Conservation (phyloP, 805 yeast genomes). For the Hanseniaspora singularis region DNA sequence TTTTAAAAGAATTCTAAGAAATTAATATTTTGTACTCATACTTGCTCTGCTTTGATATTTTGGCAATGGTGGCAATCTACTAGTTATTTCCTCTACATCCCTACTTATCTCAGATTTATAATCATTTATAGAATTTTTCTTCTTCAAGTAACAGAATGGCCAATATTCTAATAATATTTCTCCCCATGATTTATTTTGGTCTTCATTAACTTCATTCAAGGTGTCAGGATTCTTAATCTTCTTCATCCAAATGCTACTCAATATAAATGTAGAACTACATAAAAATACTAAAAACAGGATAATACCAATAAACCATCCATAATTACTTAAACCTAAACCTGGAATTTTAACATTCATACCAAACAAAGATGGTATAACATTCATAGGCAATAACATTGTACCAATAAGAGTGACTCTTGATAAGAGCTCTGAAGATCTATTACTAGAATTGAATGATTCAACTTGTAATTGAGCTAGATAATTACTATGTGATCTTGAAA, state of each 20-base stretch:
- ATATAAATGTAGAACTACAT: slow-evolving; percentile 31
- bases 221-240: slow-evolving; percentile 28
- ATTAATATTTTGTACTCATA: slow-evolving; percentile 19
- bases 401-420: slow-evolving; percentile 85
- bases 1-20: slow-evolving; percentile 1
- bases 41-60: slow-evolving; percentile 17
- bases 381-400: slow-evolving; percentile 80
- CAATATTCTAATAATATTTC: slow-evolving; percentile 16
- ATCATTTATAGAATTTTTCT: slow-evolving; percentile 17
- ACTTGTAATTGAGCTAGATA: slow-evolving; percentile 90
- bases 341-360: slow-evolving; percentile 94
- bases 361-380: slow-evolving; percentile 78
- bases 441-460: slow-evolving; percentile 75
- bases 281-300: slow-evolving; percentile 39
- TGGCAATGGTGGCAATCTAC: slow-evolving; percentile 17
- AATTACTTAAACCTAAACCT: slow-evolving; percentile 37
- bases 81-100: slow-evolving; percentile 14
- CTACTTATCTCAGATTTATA: slow-evolving; percentile 14
- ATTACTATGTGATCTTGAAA: slow-evolving; percentile 81
- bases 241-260: slow-evolving; percentile 35
- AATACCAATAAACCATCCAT: slow-evolving; percentile 61
- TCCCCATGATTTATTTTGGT: slow-evolving; percentile 8
- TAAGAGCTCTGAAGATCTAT: slow-evolving; percentile 72
- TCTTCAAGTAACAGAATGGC: slow-evolving; percentile 22
- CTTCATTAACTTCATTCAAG: slow-evolving; percentile 27